These are phyloP conservation scores for Dichotomocladium elegans DNA, from an alignment of 371 early-diverging fungal species.

Conservation along the genomic window DNA sequence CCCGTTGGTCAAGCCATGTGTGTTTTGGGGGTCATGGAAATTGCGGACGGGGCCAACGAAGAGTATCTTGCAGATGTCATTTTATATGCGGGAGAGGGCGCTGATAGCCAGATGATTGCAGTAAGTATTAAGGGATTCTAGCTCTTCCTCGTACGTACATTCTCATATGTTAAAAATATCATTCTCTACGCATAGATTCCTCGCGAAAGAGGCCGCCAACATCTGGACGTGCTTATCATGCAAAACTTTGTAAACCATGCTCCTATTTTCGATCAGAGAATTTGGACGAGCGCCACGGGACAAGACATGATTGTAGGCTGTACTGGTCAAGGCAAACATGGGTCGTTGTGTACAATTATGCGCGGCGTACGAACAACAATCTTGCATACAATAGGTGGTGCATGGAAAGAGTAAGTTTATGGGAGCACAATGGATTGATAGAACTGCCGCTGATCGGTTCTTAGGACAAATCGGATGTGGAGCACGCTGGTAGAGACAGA, in stretches of 20 bases:
- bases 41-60: background rate
- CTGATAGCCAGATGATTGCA: conserved; percentile 31
- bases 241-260: conserved; percentile 32
- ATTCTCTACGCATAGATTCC: no score
- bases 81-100: conserved; percentile 35
- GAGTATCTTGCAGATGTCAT: conserved; percentile 11
- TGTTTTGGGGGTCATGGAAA: conserved; percentile 17
- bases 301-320: conserved; percentile 26
- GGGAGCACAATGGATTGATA: no score
- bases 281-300: conserved; percentile 1
- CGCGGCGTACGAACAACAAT: conserved; percentile 25
- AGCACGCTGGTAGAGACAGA: no score
- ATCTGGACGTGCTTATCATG: no score
- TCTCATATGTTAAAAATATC: no score
- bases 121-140: conserved; percentile 15
- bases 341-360: conserved; percentile 19
- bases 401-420: no score
- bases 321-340: conserved; percentile 28
- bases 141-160: no score
- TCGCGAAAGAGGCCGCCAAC: no score
- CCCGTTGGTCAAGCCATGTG: conserved; percentile 29
- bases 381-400: no score
- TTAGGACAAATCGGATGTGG: no score
- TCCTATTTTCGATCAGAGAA: conserved; percentile 25
- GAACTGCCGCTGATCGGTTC: no score